A percentile compares a stretch with the other conserved stretches of the same genome.
These are phyloP conservation scores for Triticum urartu DNA, from an alignment of 176 grass and related monocot species.

Conservation along the genomic window DNA sequence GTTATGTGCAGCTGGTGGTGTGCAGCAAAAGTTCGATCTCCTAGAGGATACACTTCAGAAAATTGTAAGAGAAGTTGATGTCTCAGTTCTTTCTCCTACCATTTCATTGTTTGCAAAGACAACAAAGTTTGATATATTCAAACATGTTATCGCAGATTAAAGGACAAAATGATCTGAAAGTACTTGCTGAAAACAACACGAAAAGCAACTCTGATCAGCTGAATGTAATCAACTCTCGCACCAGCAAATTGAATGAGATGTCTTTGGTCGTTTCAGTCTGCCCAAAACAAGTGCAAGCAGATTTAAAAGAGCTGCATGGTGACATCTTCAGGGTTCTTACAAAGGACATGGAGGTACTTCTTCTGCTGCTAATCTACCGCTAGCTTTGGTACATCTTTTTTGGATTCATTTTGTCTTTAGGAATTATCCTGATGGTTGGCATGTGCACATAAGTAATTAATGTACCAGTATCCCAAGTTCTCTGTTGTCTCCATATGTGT, in stretches of 20 bases:
- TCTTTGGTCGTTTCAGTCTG: slow-evolving; percentile 53
- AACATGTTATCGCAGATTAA: slow-evolving; percentile 54
- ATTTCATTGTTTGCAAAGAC: background rate
- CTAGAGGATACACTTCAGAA: slow-evolving; percentile 68
- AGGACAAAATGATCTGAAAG: slow-evolving; percentile 71
- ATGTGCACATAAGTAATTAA: slow-evolving; percentile 7
- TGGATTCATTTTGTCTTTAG: background rate
- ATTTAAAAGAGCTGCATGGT: slow-evolving; percentile 55
- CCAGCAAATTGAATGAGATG: slow-evolving; percentile 66
- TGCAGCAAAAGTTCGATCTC: slow-evolving; percentile 59
- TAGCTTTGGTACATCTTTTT: background rate
- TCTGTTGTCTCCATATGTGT: background rate
- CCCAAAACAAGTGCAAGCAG: slow-evolving; percentile 46
- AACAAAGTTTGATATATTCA: slow-evolving; percentile 15
- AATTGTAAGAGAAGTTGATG: slow-evolving; percentile 61
- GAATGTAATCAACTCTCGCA: slow-evolving; percentile 43
- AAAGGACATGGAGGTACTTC: slow-evolving; percentile 65
- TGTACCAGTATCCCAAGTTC: background rate
- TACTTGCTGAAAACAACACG: slow-evolving; percentile 43
- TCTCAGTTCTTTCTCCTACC: slow-evolving; percentile 2
- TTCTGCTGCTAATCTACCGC: background rate
- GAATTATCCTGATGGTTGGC: background rate
- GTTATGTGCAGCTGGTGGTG: slow-evolving; percentile 55
- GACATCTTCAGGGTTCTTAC: slow-evolving; percentile 54
- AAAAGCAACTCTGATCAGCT: slow-evolving; percentile 43